These are phyloP conservation scores for Cajanus cajan DNA, from an alignment of 306 rosid genomes.

Conservation along the genomic window DNA sequence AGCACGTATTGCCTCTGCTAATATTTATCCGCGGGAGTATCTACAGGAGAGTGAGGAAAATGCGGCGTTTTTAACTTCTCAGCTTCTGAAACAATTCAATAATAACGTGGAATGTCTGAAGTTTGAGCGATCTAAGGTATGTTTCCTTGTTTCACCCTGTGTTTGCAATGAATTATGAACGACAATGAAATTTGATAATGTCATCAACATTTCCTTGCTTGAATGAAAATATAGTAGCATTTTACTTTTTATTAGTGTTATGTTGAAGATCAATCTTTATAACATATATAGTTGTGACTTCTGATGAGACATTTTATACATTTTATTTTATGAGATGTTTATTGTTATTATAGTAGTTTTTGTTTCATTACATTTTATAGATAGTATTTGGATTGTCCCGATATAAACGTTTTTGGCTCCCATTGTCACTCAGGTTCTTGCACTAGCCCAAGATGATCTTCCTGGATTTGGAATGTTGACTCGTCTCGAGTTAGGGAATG, in stretches of 20 bases:
- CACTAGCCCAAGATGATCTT: neutral
- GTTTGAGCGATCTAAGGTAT: neutral
- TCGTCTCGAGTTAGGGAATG: neutral
- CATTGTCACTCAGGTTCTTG: neutral
- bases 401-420: neutral
- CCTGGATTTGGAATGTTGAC: neutral
- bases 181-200: neutral
- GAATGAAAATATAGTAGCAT: neutral
- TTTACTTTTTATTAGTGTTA: neutral
- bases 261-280: too few species aligned
- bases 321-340: too few species aligned
- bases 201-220: neutral
- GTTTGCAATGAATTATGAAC: neutral
- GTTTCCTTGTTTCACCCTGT: neutral
- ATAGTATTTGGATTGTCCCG: too few species aligned
- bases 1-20: neutral
- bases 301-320: too few species aligned
- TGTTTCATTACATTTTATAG: too few species aligned
- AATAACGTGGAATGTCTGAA: neutral
- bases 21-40: neutral
- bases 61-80: too few species aligned
- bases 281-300: too few species aligned
- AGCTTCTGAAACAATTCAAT: neutral
- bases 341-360: too few species aligned
- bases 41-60: neutral